Conservation (phyloP, 192 early-diverging fungal genomes). For the Irineochytrium annulatum region DNA sequence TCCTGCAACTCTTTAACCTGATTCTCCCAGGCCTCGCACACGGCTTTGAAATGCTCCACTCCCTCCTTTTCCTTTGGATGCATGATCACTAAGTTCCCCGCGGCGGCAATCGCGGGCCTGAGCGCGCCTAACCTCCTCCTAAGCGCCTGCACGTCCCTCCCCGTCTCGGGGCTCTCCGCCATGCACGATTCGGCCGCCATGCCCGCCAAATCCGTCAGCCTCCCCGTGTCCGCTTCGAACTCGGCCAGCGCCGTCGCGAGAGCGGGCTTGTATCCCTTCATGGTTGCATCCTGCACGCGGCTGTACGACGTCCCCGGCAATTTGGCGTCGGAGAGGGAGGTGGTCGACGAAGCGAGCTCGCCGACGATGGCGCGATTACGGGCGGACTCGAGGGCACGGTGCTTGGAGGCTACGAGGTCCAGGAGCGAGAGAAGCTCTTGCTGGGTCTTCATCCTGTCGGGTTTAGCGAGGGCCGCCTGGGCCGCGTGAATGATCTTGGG, state of each 20-base stretch:
- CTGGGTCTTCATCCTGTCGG: constrained; percentile 5
- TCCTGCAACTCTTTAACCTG: constrained; percentile 29
- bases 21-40: constrained; percentile 29
- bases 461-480: not conserved
- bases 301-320: constrained; percentile 10
- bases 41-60: constrained; percentile 19
- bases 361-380: constrained; percentile 24
- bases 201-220: constrained; percentile 10
- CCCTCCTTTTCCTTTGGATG: constrained; percentile 22
- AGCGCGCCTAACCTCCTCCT: constrained; percentile 15
- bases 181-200: constrained; percentile 19
- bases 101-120: constrained; percentile 8
- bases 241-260: constrained; percentile 11
- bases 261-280: constrained; percentile 9
- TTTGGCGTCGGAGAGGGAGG: constrained; percentile 8
- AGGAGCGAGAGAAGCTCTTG: constrained; percentile 12
- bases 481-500: constrained; percentile 5
- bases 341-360: constrained; percentile 14
- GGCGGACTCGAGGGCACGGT: constrained; percentile 24
- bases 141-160: constrained; percentile 17
- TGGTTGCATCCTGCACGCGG: constrained; percentile 16
- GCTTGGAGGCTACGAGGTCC: constrained; percentile 5
- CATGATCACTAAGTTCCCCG: constrained; percentile 12
- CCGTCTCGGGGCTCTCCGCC: constrained; percentile 4
- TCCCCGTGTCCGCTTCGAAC: constrained; percentile 18